Conservation (phyloP, 768 basidiomycete species). For the Kwoniella bestiolae region DNA sequence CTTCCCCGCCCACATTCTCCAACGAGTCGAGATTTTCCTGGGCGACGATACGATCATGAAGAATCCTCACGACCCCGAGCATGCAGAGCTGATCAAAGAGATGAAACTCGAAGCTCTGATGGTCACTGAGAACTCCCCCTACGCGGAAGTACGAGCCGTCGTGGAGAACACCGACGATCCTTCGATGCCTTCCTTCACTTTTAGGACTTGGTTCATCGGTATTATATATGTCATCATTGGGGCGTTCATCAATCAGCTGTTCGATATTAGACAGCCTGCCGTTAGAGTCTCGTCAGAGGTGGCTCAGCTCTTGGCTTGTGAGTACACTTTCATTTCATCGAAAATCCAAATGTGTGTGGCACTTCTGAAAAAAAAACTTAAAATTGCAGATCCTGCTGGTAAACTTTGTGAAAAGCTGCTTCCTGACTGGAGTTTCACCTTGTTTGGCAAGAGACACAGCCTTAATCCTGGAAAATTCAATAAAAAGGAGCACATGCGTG, state of each 20-base stretch:
- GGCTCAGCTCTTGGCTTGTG: constrained; percentile 68
- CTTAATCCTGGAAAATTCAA: constrained; percentile 52
- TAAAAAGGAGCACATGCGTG: constrained; percentile 51
- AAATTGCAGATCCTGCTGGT: constrained; percentile 34
- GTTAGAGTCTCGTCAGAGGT: constrained; percentile 73
- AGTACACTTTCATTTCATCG: constrained; percentile 2
- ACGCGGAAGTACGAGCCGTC: constrained; percentile 75
- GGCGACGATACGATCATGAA: constrained; percentile 25
- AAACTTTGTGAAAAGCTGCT: constrained; percentile 29
- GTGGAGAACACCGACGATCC: constrained; percentile 60
- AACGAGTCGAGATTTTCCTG: constrained; percentile 34
- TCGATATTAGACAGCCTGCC: constrained; percentile 63
- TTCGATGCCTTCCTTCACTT: constrained; percentile 46
- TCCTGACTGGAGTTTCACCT: constrained; percentile 27
- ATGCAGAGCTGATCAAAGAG: constrained; percentile 38
- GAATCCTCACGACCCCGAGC: constrained; percentile 16
- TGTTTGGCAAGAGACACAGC: constrained; percentile 32
- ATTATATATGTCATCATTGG: constrained; percentile 60
- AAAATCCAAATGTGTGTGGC: too few relatives aligned
- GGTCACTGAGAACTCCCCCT: constrained; percentile 71
- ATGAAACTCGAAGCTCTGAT: constrained; percentile 47
- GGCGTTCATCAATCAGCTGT: constrained; percentile 63
- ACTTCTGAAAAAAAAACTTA: too few relatives aligned
- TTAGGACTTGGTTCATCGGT: constrained; percentile 51
- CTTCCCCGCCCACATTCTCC: constrained; percentile 34